A percentile compares a stretch with the other conserved stretches of the same genome.
These are phyloP conservation scores for Populus simonii DNA, from an alignment of 345 rosid species.

Conservation along the genomic window DNA sequence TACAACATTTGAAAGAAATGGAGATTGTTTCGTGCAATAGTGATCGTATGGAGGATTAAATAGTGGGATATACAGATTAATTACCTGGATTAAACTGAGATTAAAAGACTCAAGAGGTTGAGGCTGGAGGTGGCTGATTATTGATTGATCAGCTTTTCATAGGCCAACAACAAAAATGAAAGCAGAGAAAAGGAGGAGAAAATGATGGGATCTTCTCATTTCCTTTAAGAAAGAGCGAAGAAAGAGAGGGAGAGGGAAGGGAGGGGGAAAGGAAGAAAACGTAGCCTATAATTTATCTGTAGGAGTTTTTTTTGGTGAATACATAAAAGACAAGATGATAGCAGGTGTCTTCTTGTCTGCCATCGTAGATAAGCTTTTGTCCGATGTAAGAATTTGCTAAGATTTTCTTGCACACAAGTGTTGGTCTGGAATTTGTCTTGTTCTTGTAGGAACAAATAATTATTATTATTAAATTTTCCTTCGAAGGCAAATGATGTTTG, in stretches of 20 bases:
- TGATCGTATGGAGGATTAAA: neutral
- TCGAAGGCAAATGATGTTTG: no score
- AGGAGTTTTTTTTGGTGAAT: no score
- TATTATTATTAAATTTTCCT: no score
- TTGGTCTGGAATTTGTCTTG: neutral
- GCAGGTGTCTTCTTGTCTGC: neutral
- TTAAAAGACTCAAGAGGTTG: conserved; percentile 47
- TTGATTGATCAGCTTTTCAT: conserved; percentile 23
- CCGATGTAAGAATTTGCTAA: neutral
- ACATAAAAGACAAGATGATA: neutral
- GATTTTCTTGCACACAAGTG: neutral
- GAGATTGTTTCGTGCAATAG: neutral
- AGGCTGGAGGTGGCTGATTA: conserved; percentile 32
- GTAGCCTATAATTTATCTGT: neutral
- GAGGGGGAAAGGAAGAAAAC: neutral
- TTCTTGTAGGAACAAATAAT: no score
- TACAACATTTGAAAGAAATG: neutral
- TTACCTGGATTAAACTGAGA: conserved; percentile 65
- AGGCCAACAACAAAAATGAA: conserved; percentile 10
- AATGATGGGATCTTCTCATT: conserved; percentile 20
- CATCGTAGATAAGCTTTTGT: neutral
- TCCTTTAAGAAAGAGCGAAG: neutral
- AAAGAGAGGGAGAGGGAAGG: neutral
- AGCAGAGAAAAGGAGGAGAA: conserved; percentile 23
- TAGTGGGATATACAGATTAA: neutral